Evolutionary conservation across 108 stramenopile genomes (phyloP).

Genomic region (Fistulifera solaris): DNA sequence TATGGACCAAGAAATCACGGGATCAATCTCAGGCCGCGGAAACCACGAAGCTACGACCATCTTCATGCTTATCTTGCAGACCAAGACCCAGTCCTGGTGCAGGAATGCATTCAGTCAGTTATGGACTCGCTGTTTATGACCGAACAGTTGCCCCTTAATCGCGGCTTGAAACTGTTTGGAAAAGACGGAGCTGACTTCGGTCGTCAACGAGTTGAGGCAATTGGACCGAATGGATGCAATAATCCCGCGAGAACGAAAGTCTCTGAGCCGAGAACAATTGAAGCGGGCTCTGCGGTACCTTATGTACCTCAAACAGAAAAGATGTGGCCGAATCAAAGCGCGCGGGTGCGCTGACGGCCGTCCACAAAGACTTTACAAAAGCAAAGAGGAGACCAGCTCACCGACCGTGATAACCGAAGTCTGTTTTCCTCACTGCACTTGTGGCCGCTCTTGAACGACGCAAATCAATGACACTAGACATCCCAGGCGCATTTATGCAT

Average conservation of each 20-base stretch:
- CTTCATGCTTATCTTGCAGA: not conserved
- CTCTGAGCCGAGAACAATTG: constrained; percentile 21
- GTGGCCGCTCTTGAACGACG: constrained; percentile 29
- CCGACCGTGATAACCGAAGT: constrained; percentile 17
- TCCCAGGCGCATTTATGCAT: constrained; percentile 38
- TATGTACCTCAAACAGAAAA: constrained; percentile 37
- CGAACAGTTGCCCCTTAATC: not conserved
- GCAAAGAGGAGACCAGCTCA: constrained; percentile 28
- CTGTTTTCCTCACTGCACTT: constrained; percentile 21
- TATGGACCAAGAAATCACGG: not conserved
- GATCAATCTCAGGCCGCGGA: not conserved
- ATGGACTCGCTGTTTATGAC: constrained; percentile 10
- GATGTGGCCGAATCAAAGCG: constrained; percentile 26
- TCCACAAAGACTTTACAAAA: constrained; percentile 17
- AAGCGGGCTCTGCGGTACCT: constrained; percentile 23
- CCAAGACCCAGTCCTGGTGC: not conserved
- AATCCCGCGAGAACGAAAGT: constrained; percentile 9
- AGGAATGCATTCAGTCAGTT: not conserved
- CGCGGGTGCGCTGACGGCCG: constrained; percentile 32
- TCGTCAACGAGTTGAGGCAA: constrained; percentile 30
- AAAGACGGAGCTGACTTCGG: constrained; percentile 16
- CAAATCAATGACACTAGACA: constrained; percentile 19
- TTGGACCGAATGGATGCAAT: constrained; percentile 23
- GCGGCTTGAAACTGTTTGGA: constrained; percentile 21
- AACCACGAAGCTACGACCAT: not conserved